A percentile compares a stretch with the other conserved stretches of the same genome.
phyloP scores from a whole-genome alignment of 2,329 filamentous ascomycete species.

The Pestalotiopsis fici region DNA sequence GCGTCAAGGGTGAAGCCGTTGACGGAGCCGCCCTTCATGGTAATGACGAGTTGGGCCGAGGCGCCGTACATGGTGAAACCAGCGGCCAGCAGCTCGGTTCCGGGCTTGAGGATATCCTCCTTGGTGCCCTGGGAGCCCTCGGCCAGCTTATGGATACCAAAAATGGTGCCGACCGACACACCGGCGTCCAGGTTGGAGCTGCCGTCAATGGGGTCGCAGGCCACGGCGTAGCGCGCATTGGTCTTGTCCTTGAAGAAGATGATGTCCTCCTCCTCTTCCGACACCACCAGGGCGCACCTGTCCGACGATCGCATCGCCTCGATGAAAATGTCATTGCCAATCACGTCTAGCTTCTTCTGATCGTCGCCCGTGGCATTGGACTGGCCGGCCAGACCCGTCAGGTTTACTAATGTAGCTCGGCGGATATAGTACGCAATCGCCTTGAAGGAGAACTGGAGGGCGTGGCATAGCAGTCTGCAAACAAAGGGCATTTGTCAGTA shows the following conservation, averaged over 20 bases:
- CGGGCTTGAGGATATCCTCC: conserved; percentile 86
- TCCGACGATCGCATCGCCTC: conserved; percentile 91
- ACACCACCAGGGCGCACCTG: conserved; percentile 90
- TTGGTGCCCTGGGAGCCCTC: conserved; percentile 73
- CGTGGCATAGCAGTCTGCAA: conserved; percentile 85
- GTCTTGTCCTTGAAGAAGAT: conserved; percentile 81
- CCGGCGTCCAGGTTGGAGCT: conserved; percentile 97
- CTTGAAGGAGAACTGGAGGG: conserved; percentile 99
- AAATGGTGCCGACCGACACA: conserved; percentile 97
- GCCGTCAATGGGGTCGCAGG: conserved; percentile 97
- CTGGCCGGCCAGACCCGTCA: conserved; percentile 91
- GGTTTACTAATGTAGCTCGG: conserved; percentile 90
- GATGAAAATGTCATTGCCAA: conserved; percentile 97
- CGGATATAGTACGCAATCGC: conserved; percentile 99
- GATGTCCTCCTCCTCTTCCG: conserved; percentile 92
- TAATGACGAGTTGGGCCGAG: conserved; percentile 93
- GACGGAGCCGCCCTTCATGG: conserved; percentile 88
- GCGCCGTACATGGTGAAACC: conserved; percentile 99
- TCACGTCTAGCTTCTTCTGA: conserved; percentile 99
- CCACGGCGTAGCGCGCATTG: conserved; percentile 87
- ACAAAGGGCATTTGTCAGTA: neutral
- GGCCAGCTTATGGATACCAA: conserved; percentile 87
- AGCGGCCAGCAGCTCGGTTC: conserved; percentile 86
- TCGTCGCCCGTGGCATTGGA: conserved; percentile 96
- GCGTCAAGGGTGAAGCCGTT: conserved; percentile 99